Percentiles rank a stretch among this genome's conserved stretches.
These are phyloP conservation scores for Logfia minima DNA, from an alignment of 129 eudicot genomes.

Conservation along the genomic window DNA sequence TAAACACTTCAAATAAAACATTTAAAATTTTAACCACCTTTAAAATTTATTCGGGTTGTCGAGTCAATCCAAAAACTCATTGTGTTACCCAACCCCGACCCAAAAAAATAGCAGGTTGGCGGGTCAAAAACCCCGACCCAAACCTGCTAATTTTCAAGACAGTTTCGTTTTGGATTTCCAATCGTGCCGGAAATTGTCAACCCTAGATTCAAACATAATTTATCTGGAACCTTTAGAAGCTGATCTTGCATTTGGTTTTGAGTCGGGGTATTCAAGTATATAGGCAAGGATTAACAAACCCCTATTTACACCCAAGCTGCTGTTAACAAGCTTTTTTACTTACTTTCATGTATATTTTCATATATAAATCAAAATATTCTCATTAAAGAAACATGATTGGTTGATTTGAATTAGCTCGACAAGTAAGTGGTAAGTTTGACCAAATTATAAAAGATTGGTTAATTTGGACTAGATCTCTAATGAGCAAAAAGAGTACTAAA, in stretches of 20 bases:
- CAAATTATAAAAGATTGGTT: too few species aligned
- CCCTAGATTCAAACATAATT: not conserved
- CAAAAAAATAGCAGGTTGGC: too few species aligned
- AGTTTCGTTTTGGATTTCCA: too few species aligned
- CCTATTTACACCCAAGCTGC: not conserved
- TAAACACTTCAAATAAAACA: too few species aligned
- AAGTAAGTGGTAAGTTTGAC: too few species aligned
- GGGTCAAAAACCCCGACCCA: too few species aligned
- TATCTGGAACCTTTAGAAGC: not conserved
- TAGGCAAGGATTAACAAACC: not conserved
- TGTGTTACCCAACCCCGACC: too few species aligned
- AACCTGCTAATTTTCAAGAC: too few species aligned
- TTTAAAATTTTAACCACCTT: too few species aligned
- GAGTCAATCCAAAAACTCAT: not conserved
- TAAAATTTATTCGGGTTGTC: not conserved
- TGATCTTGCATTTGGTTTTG: not conserved
- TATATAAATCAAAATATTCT: not conserved
- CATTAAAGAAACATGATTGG: not conserved
- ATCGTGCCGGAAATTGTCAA: too few species aligned
- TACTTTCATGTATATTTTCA: too few species aligned
- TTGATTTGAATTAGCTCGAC: not conserved
- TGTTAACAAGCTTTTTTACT: not conserved
- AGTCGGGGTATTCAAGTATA: not conserved
- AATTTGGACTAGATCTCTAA: not conserved
- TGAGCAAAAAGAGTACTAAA: not conserved